phyloP scores from a whole-genome alignment of 2,329 filamentous ascomycete species.

The Aspergillus tanneri region DNA sequence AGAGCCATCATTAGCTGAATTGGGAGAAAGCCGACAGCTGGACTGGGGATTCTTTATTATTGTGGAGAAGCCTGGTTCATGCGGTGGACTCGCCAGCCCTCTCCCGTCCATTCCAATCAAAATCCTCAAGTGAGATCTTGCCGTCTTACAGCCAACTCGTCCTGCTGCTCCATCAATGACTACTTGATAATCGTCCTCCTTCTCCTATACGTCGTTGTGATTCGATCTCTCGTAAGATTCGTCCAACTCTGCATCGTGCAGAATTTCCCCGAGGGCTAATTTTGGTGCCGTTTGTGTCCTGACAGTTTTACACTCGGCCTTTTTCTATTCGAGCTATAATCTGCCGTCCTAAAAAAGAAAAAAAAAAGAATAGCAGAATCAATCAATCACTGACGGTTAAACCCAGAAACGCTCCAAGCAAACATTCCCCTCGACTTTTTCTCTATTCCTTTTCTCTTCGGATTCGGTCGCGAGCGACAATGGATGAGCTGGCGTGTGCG shows the following conservation, averaged over 20 bases:
- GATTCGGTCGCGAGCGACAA: conserved; percentile 25
- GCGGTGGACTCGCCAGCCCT: conserved; percentile 3
- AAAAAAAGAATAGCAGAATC: background rate
- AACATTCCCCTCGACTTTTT: conserved; percentile 7
- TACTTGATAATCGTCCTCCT: background rate
- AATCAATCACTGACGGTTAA: background rate
- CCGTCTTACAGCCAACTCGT: background rate
- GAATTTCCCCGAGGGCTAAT: background rate
- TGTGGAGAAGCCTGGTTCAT: too few relatives aligned
- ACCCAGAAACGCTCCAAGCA: background rate
- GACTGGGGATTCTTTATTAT: too few relatives aligned
- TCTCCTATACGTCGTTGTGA: background rate
- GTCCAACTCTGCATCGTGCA: background rate
- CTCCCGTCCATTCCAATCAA: background rate
- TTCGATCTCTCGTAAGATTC: background rate
- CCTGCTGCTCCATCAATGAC: background rate
- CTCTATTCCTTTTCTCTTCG: background rate
- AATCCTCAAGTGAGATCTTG: background rate
- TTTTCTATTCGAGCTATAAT: background rate
- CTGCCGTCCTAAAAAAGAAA: background rate
- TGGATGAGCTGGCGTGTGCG: conserved; percentile 33
- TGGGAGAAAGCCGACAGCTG: too few relatives aligned
- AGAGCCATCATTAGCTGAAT: too few relatives aligned
- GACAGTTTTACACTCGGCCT: background rate
- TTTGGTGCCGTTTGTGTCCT: background rate